Percentiles rank a stretch among this genome's conserved stretches.
Conservation (phyloP, 169 alveolate species). For the Eimeria tenella region DNA sequence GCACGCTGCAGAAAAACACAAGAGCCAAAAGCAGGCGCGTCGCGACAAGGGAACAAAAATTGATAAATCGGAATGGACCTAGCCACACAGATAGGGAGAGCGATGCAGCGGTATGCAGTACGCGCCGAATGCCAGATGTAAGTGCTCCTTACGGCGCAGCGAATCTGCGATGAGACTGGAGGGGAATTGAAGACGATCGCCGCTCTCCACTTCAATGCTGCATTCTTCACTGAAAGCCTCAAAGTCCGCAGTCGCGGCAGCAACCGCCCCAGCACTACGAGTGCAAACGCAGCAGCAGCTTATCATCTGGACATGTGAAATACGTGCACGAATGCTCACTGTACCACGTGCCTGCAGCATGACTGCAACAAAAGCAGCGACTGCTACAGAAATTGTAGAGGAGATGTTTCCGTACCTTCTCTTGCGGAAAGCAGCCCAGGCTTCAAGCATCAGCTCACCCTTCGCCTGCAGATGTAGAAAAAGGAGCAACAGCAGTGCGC, state of each 20-base stretch:
- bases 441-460: conserved; percentile 55
- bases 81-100: background rate
- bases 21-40: background rate
- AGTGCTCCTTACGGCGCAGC: background rate
- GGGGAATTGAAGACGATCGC: background rate
- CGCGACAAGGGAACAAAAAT: no score
- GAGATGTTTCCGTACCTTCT: background rate
- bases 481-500: conserved; percentile 33
- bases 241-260: conserved; percentile 28
- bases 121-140: background rate
- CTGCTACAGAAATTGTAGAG: conserved; percentile 1
- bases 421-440: conserved; percentile 57
- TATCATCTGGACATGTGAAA: no score
- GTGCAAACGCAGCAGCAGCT: background rate
- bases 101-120: background rate
- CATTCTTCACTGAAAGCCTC: background rate
- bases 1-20: background rate
- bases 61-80: no score
- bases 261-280: conserved; percentile 51
- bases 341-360: no score
- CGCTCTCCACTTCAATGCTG: background rate
- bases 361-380: conserved; percentile 21
- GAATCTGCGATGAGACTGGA: background rate
- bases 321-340: no score
- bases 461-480: conserved; percentile 27